Percentiles rank a stretch among this genome's conserved stretches.
phyloP scores from a whole-genome alignment of 331 rosid genomes.

The Pyracantha coccinea region DNA sequence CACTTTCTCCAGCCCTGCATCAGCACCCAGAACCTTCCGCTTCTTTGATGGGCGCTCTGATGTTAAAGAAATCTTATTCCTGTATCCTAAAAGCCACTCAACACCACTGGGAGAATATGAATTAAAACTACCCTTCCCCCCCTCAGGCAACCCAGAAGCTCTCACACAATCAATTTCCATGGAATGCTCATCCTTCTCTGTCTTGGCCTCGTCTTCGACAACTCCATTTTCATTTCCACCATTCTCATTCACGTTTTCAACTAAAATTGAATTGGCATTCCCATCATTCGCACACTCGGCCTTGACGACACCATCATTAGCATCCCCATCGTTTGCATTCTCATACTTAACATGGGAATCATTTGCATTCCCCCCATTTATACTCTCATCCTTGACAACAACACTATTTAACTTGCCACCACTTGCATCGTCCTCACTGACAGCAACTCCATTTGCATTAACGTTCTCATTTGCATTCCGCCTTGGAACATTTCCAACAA shows the following conservation, averaged over 20 bases:
- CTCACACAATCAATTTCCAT: constrained; percentile 34
- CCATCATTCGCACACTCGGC: constrained; percentile 8
- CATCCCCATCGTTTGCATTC: constrained; percentile 9
- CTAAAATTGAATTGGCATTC: background rate
- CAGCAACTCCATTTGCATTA: constrained; percentile 2
- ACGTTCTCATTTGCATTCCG: constrained; percentile 19
- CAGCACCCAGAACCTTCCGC: constrained; percentile 68
- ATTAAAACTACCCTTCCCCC: background rate
- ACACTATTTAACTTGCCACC: background rate
- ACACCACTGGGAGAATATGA: constrained; percentile 27
- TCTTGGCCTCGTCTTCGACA: constrained; percentile 26
- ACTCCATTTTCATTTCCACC: constrained; percentile 12
- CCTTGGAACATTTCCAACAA: constrained; percentile 18
- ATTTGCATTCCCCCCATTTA: constrained; percentile 6
- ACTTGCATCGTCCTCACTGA: background rate
- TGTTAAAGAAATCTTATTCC: constrained; percentile 54
- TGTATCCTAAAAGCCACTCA: constrained; percentile 83
- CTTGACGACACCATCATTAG: background rate
- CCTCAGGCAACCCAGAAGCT: constrained; percentile 24
- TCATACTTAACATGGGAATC: background rate
- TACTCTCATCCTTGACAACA: background rate
- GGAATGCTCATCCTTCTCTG: constrained; percentile 19
- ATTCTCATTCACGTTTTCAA: background rate
- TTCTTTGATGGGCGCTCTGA: constrained; percentile 92
- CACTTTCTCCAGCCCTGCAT: constrained; percentile 79